Conservation (phyloP, 495 filamentous ascomycete species). For the Penicillium parvum region DNA sequence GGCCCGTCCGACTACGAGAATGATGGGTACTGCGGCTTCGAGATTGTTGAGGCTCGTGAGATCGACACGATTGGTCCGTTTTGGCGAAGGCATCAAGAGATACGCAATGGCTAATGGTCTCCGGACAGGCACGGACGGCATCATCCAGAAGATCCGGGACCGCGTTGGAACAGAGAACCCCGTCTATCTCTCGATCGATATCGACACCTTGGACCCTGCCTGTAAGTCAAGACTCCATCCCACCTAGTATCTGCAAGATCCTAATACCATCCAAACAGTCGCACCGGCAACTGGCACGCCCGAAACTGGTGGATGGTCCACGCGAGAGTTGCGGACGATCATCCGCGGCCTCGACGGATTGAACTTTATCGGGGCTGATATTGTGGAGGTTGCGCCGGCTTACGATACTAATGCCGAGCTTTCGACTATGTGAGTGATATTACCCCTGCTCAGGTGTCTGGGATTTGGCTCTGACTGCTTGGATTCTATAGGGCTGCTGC, state of each 20-base stretch:
- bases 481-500: constrained; percentile 53
- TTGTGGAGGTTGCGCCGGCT: constrained; percentile 69
- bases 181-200: constrained; percentile 84
- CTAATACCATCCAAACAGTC: constrained; percentile 34
- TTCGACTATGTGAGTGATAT: constrained; percentile 49
- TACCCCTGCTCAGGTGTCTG: background rate
- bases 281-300: constrained; percentile 82
- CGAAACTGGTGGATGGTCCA: constrained; percentile 84
- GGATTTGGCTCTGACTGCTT: background rate
- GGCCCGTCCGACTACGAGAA: constrained; percentile 73
- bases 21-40: constrained; percentile 78
- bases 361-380: constrained; percentile 73
- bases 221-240: constrained; percentile 43
- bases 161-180: constrained; percentile 67
- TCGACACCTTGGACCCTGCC: constrained; percentile 83
- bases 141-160: constrained; percentile 70
- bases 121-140: constrained; percentile 46
- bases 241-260: background rate
- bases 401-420: constrained; percentile 68
- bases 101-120: too few species aligned
- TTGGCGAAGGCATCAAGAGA: too few species aligned
- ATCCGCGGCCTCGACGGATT: constrained; percentile 69
- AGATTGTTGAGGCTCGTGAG: constrained; percentile 75
- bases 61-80: constrained; percentile 76
- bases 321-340: constrained; percentile 70